These are phyloP conservation scores for Syzygium aromaticum DNA, from an alignment of 345 rosid genomes.

Conservation along the genomic window DNA sequence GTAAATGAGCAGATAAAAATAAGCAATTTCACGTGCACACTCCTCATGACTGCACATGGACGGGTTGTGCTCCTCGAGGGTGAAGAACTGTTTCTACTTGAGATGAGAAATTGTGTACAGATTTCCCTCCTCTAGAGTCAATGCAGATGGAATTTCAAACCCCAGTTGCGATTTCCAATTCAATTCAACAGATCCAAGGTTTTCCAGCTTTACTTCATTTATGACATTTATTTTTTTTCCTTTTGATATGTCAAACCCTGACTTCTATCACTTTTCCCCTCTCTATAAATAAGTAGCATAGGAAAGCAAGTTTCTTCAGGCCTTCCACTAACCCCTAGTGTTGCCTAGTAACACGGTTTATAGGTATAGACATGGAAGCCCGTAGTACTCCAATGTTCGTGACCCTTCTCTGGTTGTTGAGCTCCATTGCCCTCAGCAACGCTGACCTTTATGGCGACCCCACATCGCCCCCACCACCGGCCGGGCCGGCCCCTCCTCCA, in stretches of 20 bases:
- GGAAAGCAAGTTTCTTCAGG: not conserved
- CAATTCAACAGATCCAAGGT: not conserved
- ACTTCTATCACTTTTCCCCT: not conserved
- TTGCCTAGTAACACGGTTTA: not conserved
- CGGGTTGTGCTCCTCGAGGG: not conserved
- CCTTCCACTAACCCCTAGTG: not conserved
- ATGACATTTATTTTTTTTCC: not conserved
- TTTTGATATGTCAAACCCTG: not conserved
- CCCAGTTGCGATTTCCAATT: not conserved
- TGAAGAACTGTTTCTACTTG: not conserved
- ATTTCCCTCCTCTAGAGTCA: not conserved
- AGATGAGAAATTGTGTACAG: not conserved
- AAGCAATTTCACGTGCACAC: not conserved
- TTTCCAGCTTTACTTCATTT: not conserved
- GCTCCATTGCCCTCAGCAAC: not conserved
- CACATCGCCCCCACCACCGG: not conserved
- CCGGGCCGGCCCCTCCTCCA: not conserved
- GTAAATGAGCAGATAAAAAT: not conserved
- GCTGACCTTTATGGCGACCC: constrained; percentile 8
- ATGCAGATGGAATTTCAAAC: not conserved
- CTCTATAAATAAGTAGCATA: not conserved
- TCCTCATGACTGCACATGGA: not conserved
- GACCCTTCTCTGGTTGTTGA: not conserved
- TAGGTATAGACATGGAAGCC: not conserved
- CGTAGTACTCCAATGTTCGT: not conserved